These are phyloP conservation scores for Omphalotus guepiniiformis DNA, from an alignment of 768 basidiomycete genomes.

Conservation along the genomic window DNA sequence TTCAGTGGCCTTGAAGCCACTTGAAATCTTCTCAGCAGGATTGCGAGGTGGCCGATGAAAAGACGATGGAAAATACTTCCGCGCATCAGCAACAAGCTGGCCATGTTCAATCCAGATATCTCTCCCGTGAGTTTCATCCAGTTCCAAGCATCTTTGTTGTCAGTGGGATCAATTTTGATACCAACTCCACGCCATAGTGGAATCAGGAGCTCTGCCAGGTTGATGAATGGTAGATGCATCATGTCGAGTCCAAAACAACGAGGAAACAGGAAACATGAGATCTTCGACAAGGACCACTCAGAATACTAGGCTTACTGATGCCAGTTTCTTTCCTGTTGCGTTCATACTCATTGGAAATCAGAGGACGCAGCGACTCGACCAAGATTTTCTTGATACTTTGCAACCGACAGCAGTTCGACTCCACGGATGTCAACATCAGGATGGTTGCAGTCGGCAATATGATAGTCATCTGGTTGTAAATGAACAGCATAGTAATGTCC, in stretches of 20 bases:
- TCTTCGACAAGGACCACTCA: constrained; percentile 18
- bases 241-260: constrained; percentile 20
- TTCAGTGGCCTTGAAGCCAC: constrained; percentile 17
- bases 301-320: constrained; percentile 23
- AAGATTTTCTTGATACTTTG: not conserved
- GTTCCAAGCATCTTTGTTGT: constrained; percentile 11
- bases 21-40: constrained; percentile 25
- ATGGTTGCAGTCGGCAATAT: constrained; percentile 23
- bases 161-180: constrained; percentile 4
- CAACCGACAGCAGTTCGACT: not conserved
- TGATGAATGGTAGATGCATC: constrained; percentile 30
- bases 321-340: constrained; percentile 17
- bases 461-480: constrained; percentile 20
- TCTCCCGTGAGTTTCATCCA: constrained; percentile 14
- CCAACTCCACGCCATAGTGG: constrained; percentile 18
- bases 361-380: not conserved
- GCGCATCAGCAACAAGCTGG: constrained; percentile 15
- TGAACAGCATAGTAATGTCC: constrained; percentile 30
- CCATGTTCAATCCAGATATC: constrained; percentile 23
- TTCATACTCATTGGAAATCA: not conserved
- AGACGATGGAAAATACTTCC: constrained; percentile 20
- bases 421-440: constrained; percentile 20
- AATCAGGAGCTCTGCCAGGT: constrained; percentile 23
- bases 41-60: constrained; percentile 28
- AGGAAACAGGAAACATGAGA: constrained; percentile 16